These are phyloP conservation scores for Psilocybe subaeruginosa DNA, from an alignment of 768 basidiomycete species.

Conservation along the genomic window DNA sequence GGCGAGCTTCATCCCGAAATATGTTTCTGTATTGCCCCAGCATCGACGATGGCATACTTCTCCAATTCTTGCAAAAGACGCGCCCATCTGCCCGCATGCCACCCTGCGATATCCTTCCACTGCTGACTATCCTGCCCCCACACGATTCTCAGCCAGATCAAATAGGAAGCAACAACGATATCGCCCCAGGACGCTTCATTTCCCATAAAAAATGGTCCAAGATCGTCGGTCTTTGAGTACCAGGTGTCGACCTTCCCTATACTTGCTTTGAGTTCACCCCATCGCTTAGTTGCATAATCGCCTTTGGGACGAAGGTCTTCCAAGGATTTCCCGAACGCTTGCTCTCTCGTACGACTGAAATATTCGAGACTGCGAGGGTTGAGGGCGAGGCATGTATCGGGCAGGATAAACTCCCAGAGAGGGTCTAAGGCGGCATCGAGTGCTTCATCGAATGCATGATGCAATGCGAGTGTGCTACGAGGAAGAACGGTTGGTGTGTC, in stretches of 20 bases:
- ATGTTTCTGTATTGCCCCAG: too few species aligned
- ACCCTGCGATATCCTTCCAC: conserved; percentile 35
- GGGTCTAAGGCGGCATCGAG: not conserved
- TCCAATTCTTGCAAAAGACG: conserved; percentile 23
- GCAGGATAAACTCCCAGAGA: conserved; percentile 9
- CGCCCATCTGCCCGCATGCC: conserved; percentile 37
- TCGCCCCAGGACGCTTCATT: conserved; percentile 37
- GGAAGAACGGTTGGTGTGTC: conserved; percentile 29
- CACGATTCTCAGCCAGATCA: conserved; percentile 14
- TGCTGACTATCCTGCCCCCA: conserved; percentile 35
- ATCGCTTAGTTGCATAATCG: conserved; percentile 32
- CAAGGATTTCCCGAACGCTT: conserved; percentile 30
- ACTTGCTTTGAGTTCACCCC: conserved; percentile 32
- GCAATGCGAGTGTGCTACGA: conserved; percentile 18
- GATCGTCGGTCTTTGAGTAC: conserved; percentile 26
- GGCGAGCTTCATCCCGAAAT: too few species aligned
- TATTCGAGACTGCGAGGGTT: conserved; percentile 19
- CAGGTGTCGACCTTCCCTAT: conserved; percentile 27
- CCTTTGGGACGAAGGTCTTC: conserved; percentile 35
- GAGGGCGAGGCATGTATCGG: not conserved
- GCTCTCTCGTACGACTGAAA: conserved; percentile 38
- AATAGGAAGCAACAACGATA: conserved; percentile 36
- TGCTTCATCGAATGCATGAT: conserved; percentile 6
- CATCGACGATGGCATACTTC: conserved; percentile 6
- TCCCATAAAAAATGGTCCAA: conserved; percentile 36